Evolutionary conservation across 1,284 basidiomycete species (phyloP).

Genomic region (Ustilago curta): DNA sequence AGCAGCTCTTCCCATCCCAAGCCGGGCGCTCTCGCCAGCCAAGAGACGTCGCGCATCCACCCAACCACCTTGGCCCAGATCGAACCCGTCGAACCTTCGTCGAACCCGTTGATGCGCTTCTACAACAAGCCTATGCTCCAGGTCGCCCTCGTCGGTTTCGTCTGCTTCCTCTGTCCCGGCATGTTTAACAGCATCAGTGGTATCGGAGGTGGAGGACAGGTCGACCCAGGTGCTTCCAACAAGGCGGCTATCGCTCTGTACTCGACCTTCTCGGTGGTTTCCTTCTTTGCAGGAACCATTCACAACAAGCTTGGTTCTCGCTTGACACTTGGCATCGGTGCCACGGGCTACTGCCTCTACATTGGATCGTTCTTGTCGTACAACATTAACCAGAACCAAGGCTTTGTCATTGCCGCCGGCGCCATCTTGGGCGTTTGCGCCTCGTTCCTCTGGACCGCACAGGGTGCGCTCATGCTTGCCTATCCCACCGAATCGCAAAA

Average conservation of each 20-base stretch:
- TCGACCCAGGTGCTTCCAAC: constrained; percentile 37
- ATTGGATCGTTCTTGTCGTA: constrained; percentile 76
- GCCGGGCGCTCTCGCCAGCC: constrained; percentile 1
- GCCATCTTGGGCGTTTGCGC: constrained; percentile 86
- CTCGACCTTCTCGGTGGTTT: constrained; percentile 61
- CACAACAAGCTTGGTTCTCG: constrained; percentile 77
- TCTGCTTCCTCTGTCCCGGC: constrained; percentile 72
- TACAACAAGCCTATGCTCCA: constrained; percentile 40
- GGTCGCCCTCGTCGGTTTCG: constrained; percentile 49
- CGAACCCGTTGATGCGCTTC: constrained; percentile 26
- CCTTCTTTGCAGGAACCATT: constrained; percentile 77
- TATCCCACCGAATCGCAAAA: constrained; percentile 81
- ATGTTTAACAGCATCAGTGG: constrained; percentile 74
- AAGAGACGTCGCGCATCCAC: constrained; percentile 17
- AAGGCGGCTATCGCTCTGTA: constrained; percentile 59
- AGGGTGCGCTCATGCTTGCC: constrained; percentile 84
- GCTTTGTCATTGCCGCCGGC: constrained; percentile 77
- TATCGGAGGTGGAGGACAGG: constrained; percentile 71
- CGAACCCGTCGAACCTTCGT: constrained; percentile 18
- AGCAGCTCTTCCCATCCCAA: constrained; percentile 35
- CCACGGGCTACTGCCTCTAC: constrained; percentile 74
- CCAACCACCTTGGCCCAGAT: constrained; percentile 25
- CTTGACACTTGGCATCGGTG: constrained; percentile 79
- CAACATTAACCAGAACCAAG: constrained; percentile 68
- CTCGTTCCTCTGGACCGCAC: constrained; percentile 76